Percentiles rank a stretch among this genome's conserved stretches.
phyloP scores from a whole-genome alignment of 805 yeast species.

The Lipomyces spencermartinsiae region DNA sequence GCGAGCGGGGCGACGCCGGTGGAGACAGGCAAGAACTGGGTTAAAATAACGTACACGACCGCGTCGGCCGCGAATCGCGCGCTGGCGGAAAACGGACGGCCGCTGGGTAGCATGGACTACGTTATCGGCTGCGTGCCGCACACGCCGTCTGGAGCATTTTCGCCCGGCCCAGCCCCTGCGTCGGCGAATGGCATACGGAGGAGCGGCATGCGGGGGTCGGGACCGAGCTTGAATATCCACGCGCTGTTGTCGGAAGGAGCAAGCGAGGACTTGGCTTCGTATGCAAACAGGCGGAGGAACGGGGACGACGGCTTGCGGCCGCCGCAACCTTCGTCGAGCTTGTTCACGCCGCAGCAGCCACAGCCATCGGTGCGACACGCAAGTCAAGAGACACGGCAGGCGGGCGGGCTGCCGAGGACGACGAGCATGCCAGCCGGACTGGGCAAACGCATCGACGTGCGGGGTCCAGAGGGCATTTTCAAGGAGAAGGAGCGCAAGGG shows the following conservation, averaged over 20 bases:
- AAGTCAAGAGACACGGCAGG: not conserved
- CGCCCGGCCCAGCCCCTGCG: not conserved
- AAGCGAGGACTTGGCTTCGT: not conserved
- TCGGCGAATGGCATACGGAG: not conserved
- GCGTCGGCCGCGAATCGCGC: slow-evolving; percentile 82
- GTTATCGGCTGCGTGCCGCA: slow-evolving; percentile 74
- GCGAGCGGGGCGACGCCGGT: slow-evolving; percentile 57
- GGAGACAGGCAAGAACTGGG: slow-evolving; percentile 87
- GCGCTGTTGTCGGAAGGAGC: slow-evolving; percentile 15
- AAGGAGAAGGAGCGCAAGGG: slow-evolving; percentile 35
- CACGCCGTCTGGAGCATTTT: slow-evolving; percentile 14
- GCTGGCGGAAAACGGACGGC: slow-evolving; percentile 77
- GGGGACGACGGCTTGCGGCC: slow-evolving; percentile 6
- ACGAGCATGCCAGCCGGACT: slow-evolving; percentile 33
- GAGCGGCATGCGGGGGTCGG: slow-evolving; percentile 9
- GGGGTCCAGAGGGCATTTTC: slow-evolving; percentile 42
- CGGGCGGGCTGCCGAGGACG: slow-evolving; percentile 24
- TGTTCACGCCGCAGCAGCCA: slow-evolving; percentile 12
- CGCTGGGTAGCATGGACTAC: slow-evolving; percentile 63
- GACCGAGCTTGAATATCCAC: slow-evolving; percentile 24
- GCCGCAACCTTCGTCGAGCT: not conserved
- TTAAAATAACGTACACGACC: slow-evolving; percentile 82
- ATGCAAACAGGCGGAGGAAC: not conserved
- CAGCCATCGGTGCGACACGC: not conserved
- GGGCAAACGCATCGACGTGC: slow-evolving; percentile 30